A percentile compares a stretch with the other conserved stretches of the same genome.
Conservation (phyloP, 2,329 filamentous ascomycete genomes). For the Fusarium sp. region DNA sequence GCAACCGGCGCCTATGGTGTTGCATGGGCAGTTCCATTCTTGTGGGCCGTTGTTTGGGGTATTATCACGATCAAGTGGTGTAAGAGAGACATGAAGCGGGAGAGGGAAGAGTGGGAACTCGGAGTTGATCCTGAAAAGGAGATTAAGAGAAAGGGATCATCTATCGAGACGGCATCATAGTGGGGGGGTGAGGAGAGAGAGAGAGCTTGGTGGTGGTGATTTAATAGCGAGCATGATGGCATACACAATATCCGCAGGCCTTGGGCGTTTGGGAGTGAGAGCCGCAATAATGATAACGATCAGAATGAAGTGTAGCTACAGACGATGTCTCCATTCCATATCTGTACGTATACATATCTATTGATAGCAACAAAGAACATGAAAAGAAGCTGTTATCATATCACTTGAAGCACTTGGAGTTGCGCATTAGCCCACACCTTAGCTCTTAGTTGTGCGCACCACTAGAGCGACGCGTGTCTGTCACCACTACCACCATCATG, state of each 20-base stretch:
- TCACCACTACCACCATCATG: constrained; percentile 1
- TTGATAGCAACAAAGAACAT: constrained; percentile 10
- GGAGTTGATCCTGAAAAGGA: constrained; percentile 38
- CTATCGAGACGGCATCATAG: constrained; percentile 22
- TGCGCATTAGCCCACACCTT: not conserved
- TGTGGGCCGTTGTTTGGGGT: constrained; percentile 51
- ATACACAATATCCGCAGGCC: not conserved
- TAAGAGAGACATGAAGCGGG: constrained; percentile 51
- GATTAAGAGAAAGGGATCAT: constrained; percentile 26
- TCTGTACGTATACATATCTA: constrained; percentile 10
- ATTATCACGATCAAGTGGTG: constrained; percentile 50
- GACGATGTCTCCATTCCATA: not conserved
- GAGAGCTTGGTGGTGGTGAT: not conserved
- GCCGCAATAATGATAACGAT: not conserved
- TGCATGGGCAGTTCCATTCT: constrained; percentile 54
- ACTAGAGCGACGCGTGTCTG: not conserved
- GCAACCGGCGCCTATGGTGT: constrained; percentile 52
- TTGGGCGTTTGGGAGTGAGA: constrained; percentile 13
- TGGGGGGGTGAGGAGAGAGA: not conserved
- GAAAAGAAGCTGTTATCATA: not conserved
- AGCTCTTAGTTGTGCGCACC: not conserved
- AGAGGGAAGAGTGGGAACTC: constrained; percentile 52
- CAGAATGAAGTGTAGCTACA: constrained; percentile 11
- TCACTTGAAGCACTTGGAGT: not conserved
- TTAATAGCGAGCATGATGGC: constrained; percentile 18